Conservation (phyloP, 208 protist species). For the Acanthamoeba culbertsoni region DNA sequence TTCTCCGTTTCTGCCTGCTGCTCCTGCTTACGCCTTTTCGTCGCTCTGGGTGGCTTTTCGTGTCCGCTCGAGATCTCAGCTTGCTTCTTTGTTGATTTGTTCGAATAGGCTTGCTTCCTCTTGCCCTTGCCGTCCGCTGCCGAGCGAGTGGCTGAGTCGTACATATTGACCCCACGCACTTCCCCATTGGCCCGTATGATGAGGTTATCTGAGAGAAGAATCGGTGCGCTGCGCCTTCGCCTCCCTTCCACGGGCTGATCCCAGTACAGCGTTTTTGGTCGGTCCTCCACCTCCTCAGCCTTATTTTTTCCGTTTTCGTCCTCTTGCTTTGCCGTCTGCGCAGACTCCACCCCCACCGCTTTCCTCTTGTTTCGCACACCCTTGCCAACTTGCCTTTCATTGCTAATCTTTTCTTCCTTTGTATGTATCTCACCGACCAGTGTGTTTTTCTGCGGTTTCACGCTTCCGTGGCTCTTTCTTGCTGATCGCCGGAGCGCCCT, state of each 20-base stretch:
- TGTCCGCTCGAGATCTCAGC: too few species aligned
- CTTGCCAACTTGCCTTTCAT: neutral
- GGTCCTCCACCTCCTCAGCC: too few species aligned
- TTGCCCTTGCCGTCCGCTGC: too few species aligned
- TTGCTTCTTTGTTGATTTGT: too few species aligned
- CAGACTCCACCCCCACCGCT: neutral
- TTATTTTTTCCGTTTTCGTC: neutral
- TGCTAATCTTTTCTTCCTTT: neutral
- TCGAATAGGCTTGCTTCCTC: too few species aligned
- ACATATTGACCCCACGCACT: too few species aligned
- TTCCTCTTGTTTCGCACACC: neutral
- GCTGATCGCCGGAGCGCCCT: neutral
- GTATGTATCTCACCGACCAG: conserved; percentile 1
- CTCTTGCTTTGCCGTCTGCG: neutral
- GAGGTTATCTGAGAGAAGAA: too few species aligned
- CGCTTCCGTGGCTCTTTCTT: neutral
- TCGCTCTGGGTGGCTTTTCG: neutral
- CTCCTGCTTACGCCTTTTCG: neutral
- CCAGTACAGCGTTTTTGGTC: too few species aligned
- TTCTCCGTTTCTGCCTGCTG: neutral
- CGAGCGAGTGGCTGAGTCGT: too few species aligned
- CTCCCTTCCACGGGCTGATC: too few species aligned
- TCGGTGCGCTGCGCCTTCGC: too few species aligned
- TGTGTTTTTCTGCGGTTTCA: neutral
- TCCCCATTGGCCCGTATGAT: too few species aligned